Evolutionary conservation across 805 yeast species (phyloP).

Genomic region (Sungouiozyma ichnusensis): DNA sequence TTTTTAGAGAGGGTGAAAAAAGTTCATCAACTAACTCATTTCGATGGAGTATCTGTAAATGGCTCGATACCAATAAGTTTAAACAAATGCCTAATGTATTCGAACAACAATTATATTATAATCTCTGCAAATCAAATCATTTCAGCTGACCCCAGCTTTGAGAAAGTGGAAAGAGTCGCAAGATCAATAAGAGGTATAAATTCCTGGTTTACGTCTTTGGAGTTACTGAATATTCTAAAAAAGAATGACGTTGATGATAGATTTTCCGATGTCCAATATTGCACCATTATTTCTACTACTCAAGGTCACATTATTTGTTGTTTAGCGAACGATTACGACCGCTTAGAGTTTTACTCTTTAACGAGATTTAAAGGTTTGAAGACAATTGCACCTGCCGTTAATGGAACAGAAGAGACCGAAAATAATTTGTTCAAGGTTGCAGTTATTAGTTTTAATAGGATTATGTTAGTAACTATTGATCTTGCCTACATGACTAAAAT

Average conservation of each 20-base stretch:
- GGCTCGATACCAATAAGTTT: constrained; percentile 14
- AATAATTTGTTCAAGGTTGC: not conserved
- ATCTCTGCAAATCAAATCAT: constrained; percentile 23
- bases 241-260: not conserved
- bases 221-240: constrained; percentile 12
- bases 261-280: constrained; percentile 8
- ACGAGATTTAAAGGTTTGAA: constrained; percentile 24
- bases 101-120: constrained; percentile 7
- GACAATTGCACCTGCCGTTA: constrained; percentile 9
- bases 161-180: constrained; percentile 2
- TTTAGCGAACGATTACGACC: constrained; percentile 9
- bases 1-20: constrained; percentile 7
- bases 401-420: constrained; percentile 1
- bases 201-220: constrained; percentile 15
- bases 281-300: constrained; percentile 15
- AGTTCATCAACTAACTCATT: constrained; percentile 21
- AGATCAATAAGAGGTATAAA: constrained; percentile 11
- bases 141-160: constrained; percentile 21
- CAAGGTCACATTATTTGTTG: constrained; percentile 17
- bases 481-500: not conserved
- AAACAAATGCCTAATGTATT: constrained; percentile 11
- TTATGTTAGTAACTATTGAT: not conserved
- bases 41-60: constrained; percentile 10
- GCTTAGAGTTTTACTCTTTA: constrained; percentile 11
- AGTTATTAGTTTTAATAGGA: constrained; percentile 2